phyloP scores from a whole-genome alignment of 106 monocot species.

The Apostasia shenzhenica region DNA sequence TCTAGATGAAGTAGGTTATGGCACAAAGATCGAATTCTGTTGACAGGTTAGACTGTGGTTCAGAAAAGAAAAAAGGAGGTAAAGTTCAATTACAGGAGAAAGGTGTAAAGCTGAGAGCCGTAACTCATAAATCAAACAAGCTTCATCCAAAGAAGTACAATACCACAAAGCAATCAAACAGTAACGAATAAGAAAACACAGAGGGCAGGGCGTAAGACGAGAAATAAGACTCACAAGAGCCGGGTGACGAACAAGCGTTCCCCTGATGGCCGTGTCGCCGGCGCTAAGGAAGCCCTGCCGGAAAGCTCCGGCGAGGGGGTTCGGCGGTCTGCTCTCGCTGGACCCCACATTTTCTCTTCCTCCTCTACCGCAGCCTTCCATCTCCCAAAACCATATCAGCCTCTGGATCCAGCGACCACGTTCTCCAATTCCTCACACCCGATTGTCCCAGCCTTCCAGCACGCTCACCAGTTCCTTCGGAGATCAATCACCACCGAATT shows the following conservation, averaged over 20 bases:
- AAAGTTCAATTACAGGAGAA: too few species aligned
- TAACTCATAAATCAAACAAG: too few species aligned
- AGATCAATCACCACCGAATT: neutral
- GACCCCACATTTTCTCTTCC: slow-evolving; percentile 20
- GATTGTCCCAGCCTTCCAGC: too few species aligned
- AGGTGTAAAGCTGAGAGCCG: too few species aligned
- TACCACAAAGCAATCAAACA: neutral
- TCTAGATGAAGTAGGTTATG: too few species aligned
- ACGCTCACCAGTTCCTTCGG: neutral
- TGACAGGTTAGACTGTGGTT: too few species aligned
- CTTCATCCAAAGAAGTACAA: too few species aligned
- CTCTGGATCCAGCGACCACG: neutral
- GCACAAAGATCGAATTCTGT: too few species aligned
- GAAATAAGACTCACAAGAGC: slow-evolving; percentile 12
- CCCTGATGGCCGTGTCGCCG: slow-evolving; percentile 8
- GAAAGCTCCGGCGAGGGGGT: slow-evolving; percentile 27
- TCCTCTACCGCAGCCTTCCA: slow-evolving; percentile 25
- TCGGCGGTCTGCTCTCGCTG: slow-evolving; percentile 37
- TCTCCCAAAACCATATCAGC: slow-evolving; percentile 13
- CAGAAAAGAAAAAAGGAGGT: too few species aligned
- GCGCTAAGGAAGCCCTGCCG: slow-evolving; percentile 12
- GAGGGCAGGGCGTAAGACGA: neutral
- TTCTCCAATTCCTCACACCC: too few species aligned
- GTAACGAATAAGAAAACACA: neutral
- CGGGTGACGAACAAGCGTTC: slow-evolving; percentile 14